phyloP scores from a whole-genome alignment of 2,329 filamentous ascomycete genomes.

The Trichophyton verrucosum region DNA sequence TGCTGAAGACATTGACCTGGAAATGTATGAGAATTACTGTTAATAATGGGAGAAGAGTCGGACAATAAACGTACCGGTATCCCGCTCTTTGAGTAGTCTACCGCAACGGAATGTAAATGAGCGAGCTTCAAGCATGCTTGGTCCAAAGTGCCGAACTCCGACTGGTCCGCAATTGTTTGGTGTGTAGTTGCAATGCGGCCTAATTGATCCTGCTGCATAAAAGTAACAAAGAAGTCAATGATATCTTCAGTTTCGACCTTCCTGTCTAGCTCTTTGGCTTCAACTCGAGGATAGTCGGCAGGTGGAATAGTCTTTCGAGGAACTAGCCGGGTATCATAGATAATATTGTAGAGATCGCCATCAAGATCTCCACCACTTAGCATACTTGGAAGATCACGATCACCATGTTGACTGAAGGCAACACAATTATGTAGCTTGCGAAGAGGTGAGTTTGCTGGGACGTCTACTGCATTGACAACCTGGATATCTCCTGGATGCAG shows the following conservation, averaged over 20 bases:
- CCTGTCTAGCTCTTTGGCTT: constrained; percentile 48
- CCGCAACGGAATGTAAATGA: constrained; percentile 54
- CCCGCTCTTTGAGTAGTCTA: constrained; percentile 67
- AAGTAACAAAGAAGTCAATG: constrained; percentile 66
- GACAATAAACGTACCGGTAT: constrained; percentile 33
- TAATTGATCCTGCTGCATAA: constrained; percentile 56
- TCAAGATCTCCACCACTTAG: constrained; percentile 74
- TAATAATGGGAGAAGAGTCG: background rate
- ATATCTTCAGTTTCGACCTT: constrained; percentile 54
- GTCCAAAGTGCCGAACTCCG: constrained; percentile 40
- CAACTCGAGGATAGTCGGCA: constrained; percentile 56
- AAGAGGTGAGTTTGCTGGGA: constrained; percentile 47
- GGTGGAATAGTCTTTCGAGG: constrained; percentile 39
- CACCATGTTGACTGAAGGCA: constrained; percentile 60
- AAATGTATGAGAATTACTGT: background rate
- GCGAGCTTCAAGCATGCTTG: constrained; percentile 45
- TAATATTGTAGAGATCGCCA: constrained; percentile 69
- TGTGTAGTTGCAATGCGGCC: constrained; percentile 55
- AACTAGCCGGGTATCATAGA: constrained; percentile 51
- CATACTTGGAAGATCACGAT: constrained; percentile 62
- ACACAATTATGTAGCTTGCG: constrained; percentile 57
- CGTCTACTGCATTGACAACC: constrained; percentile 45
- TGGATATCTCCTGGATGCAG: constrained; percentile 75
- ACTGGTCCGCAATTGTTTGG: constrained; percentile 51
- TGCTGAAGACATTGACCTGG: constrained; percentile 13